Percentiles rank a stretch among this genome's conserved stretches.
Conservation (phyloP, 257 asterid species). For the Petunia secreta region DNA sequence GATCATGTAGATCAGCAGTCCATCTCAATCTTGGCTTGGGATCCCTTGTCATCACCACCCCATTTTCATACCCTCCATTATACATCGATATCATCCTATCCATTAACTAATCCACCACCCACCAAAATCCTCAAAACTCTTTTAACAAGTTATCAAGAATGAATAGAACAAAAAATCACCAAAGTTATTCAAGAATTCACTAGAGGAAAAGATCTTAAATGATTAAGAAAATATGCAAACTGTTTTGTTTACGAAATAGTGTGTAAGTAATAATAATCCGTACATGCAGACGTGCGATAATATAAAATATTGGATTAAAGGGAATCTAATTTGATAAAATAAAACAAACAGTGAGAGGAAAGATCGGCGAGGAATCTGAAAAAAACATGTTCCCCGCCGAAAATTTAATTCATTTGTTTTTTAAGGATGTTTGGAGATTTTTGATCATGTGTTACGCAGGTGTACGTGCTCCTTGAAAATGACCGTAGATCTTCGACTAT, state of each 20-base stretch:
- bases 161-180: no score
- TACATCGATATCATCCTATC: constrained; percentile 40
- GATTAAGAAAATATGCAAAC: background rate
- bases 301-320: constrained; percentile 29
- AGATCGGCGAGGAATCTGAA: constrained; percentile 74
- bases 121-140: background rate
- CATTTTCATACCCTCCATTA: constrained; percentile 38
- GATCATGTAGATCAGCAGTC: constrained; percentile 73
- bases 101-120: constrained; percentile 36
- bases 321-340: constrained; percentile 22
- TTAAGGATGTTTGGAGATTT: constrained; percentile 20
- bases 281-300: constrained; percentile 19
- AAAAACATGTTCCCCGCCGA: constrained; percentile 45
- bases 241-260: background rate
- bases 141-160: no score
- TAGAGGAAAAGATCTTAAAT: background rate
- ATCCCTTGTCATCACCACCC: constrained; percentile 65
- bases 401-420: background rate
- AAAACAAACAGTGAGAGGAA: constrained; percentile 57
- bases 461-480: constrained; percentile 30
- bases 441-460: background rate
- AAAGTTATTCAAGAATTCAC: background rate
- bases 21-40: constrained; percentile 71
- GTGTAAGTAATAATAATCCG: constrained; percentile 1
- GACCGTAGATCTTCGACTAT: background rate